A percentile compares a stretch with the other conserved stretches of the same genome.
phyloP scores from a whole-genome alignment of 2,329 filamentous ascomycete species.

The Ceratocystis harringtonii region DNA sequence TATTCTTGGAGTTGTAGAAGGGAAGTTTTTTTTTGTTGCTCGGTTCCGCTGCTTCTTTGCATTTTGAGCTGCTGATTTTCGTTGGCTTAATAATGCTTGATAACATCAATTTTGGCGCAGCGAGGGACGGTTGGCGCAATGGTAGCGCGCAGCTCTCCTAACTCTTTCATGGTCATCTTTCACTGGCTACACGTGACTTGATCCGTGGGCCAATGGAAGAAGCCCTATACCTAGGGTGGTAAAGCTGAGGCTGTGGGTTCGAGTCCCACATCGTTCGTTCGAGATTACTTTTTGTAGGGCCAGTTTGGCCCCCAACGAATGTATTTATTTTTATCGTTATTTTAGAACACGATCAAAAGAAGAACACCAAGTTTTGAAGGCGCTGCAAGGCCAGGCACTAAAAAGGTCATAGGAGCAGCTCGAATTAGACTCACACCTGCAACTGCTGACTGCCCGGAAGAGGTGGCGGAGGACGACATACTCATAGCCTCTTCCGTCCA shows the following conservation, averaged over 20 bases:
- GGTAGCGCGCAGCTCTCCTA: slow-evolving; percentile 18
- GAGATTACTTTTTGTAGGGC: background rate
- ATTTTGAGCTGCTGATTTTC: background rate
- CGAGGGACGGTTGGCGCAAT: slow-evolving; percentile 17
- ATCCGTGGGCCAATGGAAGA: background rate
- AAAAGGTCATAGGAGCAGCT: too few species aligned
- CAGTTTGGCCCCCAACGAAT: background rate
- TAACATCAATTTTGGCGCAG: background rate
- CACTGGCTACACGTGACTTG: background rate
- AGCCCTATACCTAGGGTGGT: background rate
- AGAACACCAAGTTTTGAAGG: background rate
- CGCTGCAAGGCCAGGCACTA: too few species aligned
- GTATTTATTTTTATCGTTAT: background rate
- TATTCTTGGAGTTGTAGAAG: too few species aligned
- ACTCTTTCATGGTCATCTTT: background rate
- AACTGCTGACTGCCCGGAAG: background rate
- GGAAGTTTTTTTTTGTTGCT: too few species aligned
- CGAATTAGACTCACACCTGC: background rate
- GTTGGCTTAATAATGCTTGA: background rate
- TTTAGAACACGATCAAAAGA: background rate
- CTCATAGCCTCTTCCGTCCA: too few species aligned
- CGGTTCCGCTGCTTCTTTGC: too few species aligned
- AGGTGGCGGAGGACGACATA: too few species aligned
- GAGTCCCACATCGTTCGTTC: slow-evolving; percentile 17
- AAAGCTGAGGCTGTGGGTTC: slow-evolving; percentile 18